Percentiles rank a stretch among this genome's conserved stretches.
Evolutionary conservation across 768 basidiomycete genomes (phyloP).

Genomic region (Termitomyces sp.): DNA sequence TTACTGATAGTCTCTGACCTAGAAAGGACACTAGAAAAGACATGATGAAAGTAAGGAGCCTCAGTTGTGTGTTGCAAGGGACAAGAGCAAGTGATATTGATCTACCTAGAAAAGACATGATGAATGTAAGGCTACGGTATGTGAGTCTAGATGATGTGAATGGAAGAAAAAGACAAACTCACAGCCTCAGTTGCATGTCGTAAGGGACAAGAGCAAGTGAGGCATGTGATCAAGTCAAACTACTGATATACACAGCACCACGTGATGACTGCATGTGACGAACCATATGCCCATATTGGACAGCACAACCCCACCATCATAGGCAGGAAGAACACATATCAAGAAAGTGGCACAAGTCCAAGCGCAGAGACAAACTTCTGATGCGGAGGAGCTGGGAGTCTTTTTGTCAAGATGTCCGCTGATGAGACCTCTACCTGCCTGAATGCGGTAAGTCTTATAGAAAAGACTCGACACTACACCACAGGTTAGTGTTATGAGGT

Average conservation of each 20-base stretch:
- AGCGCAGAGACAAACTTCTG: no score
- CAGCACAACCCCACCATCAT: background rate
- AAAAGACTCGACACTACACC: no score
- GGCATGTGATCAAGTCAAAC: background rate
- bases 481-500: no score
- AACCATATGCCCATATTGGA: background rate
- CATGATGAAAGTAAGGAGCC: background rate
- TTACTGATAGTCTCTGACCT: no score
- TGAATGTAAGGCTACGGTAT: background rate
- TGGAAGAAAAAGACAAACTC: background rate
- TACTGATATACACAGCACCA: no score
- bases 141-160: background rate
- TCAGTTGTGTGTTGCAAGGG: background rate
- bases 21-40: background rate
- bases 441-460: no score
- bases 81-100: background rate
- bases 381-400: no score
- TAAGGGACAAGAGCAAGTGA: background rate
- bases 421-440: no score
- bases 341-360: no score
- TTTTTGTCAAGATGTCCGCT: no score
- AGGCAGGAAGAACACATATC: no score
- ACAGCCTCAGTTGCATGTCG: background rate
- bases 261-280: background rate
- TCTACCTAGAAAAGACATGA: background rate